Base-by-base conservation (phyloP, 768 basidiomycete genomes). In the Russula compacta region DNA sequence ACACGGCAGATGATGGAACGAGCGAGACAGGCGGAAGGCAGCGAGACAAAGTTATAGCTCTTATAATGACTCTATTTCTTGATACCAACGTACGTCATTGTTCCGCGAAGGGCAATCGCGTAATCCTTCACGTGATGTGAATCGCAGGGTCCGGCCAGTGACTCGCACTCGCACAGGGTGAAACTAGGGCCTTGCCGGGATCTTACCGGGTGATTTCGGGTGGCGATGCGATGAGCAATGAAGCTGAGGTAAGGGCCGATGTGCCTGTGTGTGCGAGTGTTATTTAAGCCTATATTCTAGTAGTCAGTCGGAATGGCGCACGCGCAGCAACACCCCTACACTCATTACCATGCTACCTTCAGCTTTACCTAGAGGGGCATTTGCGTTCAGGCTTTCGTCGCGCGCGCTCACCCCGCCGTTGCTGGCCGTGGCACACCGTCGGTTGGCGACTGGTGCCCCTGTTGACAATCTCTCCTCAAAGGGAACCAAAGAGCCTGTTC, bases 1-100 rank as follows among this genome's bases (percentile, higher is more conserved):
- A 79, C 86, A 52, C 79, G 82, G 66, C 72, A 71, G 42, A 86
- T 95, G 84, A 79, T 95, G 77, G 89, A 90, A 68, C 73, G 81
- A 39, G 87, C 81, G 8, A 42, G 51, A 40, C 43, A 9, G 33
- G 42, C 29, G 24, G 51, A 59, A n/a, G 58, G 35, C 4, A 35
- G 6, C n/a, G 57, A 53, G 50, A 19, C 51, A 42, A 62, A 48
- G 19, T 35, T 58, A 24, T 62, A 51, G 35, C 4, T 19, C 8
- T 50, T n/a, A 9, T 35, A 29, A 29, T 29, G 24, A 29, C 24
- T 1, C 2, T 29, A 29, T n/a, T n/a, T n/a, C n/a, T 2, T 29
- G 3, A 29, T 29, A 29, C 24, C 24, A 29, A 29, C n/a, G n/a
- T 29, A 29, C 24, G 24, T 3, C 24, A 2, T 29, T 29, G 1